Percentiles rank a stretch among this genome's conserved stretches.
These are phyloP conservation scores for Microthyrium microscopicum DNA, from an alignment of 2,329 filamentous ascomycete genomes.

Conservation along the genomic window DNA sequence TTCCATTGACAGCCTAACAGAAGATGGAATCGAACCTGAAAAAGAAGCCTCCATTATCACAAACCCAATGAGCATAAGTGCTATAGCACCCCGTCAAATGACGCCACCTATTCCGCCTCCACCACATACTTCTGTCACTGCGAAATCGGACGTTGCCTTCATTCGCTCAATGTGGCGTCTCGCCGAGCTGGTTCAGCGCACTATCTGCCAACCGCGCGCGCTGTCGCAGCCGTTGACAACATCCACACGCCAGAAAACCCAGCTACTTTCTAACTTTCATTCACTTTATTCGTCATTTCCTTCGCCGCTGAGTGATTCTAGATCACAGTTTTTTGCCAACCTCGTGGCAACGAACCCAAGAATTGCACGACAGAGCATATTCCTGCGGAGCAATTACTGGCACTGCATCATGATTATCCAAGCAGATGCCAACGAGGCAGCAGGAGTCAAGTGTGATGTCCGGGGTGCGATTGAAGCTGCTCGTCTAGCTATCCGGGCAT, in stretches of 20 bases:
- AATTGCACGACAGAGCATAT: slow-evolving; percentile 56
- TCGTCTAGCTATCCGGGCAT: slow-evolving; percentile 55
- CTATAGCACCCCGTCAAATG: slow-evolving; percentile 23
- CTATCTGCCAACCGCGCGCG: slow-evolving; percentile 57
- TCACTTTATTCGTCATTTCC: slow-evolving; percentile 60
- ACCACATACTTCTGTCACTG: slow-evolving; percentile 10
- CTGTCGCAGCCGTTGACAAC: slow-evolving; percentile 56
- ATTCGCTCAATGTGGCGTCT: slow-evolving; percentile 64
- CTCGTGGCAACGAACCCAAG: slow-evolving; percentile 45
- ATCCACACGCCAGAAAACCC: slow-evolving; percentile 51
- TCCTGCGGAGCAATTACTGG: slow-evolving; percentile 67
- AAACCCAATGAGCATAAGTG: slow-evolving; percentile 34
- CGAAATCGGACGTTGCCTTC: slow-evolving; percentile 29
- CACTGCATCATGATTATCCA: slow-evolving; percentile 71
- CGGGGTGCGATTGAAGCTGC: slow-evolving; percentile 57
- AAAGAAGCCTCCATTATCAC: slow-evolving; percentile 20
- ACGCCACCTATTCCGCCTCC: slow-evolving; percentile 16
- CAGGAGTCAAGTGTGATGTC: slow-evolving; percentile 38
- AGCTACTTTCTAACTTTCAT: slow-evolving; percentile 52
- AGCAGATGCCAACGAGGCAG: slow-evolving; percentile 46
- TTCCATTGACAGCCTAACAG: slow-evolving; percentile 53
- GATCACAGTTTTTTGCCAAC: slow-evolving; percentile 40
- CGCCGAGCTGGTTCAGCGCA: slow-evolving; percentile 62
- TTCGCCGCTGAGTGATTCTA: slow-evolving; percentile 50
- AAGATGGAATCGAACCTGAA: slow-evolving; percentile 30